phyloP scores from a whole-genome alignment of 2,329 filamentous ascomycete species.

The Septoria petroselini region DNA sequence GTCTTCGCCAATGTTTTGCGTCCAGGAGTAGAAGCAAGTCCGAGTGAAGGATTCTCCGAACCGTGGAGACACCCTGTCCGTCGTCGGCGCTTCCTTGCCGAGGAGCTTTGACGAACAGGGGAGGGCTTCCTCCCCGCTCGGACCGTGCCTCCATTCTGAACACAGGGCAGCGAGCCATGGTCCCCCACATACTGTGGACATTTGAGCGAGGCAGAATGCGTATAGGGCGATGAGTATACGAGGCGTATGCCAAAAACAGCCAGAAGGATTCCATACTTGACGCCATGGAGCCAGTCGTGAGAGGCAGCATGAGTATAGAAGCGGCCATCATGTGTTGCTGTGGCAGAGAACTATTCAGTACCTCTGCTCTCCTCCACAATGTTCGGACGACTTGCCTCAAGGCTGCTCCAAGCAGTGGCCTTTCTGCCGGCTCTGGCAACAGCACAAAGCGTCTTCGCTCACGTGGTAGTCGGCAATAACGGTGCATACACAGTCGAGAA shows the following conservation, averaged over 20 bases:
- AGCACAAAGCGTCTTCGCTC: slow-evolving; percentile 22
- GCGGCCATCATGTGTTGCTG: no score
- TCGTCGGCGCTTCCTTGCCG: background rate
- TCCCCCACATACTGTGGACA: background rate
- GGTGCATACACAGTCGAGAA: slow-evolving; percentile 11
- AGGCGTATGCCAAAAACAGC: background rate
- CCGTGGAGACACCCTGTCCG: no score
- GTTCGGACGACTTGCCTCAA: background rate
- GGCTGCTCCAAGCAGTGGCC: slow-evolving; percentile 1
- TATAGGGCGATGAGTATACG: background rate
- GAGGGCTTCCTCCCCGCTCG: background rate
- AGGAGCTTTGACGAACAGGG: background rate
- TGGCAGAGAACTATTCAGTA: no score
- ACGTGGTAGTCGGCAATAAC: slow-evolving; percentile 19
- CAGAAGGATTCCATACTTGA: background rate
- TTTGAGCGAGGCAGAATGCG: no score
- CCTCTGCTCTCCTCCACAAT: background rate
- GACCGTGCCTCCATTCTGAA: background rate
- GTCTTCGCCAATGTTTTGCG: background rate
- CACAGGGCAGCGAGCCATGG: background rate
- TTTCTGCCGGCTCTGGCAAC: slow-evolving; percentile 9
- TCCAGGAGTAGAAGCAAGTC: background rate
- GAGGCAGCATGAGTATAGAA: background rate
- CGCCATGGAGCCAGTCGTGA: background rate
- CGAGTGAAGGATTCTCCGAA: background rate